Base-by-base conservation (phyloP, 768 basidiomycete species). In the Lentinus tigrinus region DNA sequence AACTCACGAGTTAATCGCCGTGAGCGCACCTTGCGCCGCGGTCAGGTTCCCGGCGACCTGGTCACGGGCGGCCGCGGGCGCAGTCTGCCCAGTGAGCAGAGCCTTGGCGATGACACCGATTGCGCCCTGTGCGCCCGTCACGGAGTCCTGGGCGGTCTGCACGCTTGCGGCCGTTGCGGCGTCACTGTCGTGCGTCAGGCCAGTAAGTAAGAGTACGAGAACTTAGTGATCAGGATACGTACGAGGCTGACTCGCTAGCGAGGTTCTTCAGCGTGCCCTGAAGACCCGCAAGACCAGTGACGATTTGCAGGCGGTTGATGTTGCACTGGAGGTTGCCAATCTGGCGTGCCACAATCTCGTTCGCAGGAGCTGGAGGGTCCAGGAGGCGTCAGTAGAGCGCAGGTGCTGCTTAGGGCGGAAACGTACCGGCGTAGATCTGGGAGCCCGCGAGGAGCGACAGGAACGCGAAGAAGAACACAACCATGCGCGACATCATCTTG, bases 251-350 rank as follows among this genome's bases (percentile, higher is more conserved):
- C 60, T 61, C 51, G 14, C 61, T 54, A 34, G 61, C 48, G 39
- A 73, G 58, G 26, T 47, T 59, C 42, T 57, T 53, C 11, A 70
- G 54, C 0, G 69, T 67, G 21, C 48, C 54, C 17, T 63, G 59
- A 3, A 67, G 63, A 11, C 39, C 27, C 8, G 66, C 55, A 34
- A 74, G 63, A 10, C 55, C 63, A 9, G 65, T 54, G 24, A 73
- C 71, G 57, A 69, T 73, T 57, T 65, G 59, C 38, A 71, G 52
- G 52, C 73, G 70, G 52, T 68, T 69, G 47, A 71, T 24, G 64
- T 74, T 74, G 67, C 73, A 74, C 37, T 65, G 54, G 11, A 74
- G 44, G 63, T 69, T 59, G 28, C 73, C 73, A 24, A 72, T 50
- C 60, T 72, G 70, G 43, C 73, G 73, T 27, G 51, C 59, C 34